These are phyloP conservation scores for Kitagawia praeruptora DNA, from an alignment of 129 eudicot species.

Conservation along the genomic window DNA sequence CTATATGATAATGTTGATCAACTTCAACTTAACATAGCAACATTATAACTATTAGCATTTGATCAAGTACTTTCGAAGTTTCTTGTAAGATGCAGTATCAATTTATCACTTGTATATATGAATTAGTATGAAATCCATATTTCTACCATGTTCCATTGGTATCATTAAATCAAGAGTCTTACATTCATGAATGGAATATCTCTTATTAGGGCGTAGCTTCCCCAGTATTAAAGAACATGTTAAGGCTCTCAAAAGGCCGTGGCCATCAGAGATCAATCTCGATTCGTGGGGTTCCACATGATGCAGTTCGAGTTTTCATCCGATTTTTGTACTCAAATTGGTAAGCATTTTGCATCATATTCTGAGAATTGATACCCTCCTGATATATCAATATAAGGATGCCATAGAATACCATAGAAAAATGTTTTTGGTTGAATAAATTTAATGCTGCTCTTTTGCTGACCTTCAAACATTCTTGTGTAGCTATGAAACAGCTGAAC, in stretches of 20 bases:
- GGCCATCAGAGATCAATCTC: slow-evolving; percentile 34
- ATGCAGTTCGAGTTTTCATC: slow-evolving; percentile 79
- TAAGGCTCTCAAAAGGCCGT: slow-evolving; percentile 36
- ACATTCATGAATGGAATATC: slow-evolving; percentile 2
- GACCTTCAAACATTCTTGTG: slow-evolving; percentile 9
- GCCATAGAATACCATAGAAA: neutral
- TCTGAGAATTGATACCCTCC: neutral
- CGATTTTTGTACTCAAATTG: slow-evolving; percentile 84
- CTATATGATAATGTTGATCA: neutral
- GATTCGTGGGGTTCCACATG: slow-evolving; percentile 63
- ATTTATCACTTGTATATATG: neutral
- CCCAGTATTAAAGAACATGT: slow-evolving; percentile 60
- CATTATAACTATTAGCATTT: neutral
- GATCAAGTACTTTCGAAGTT: neutral
- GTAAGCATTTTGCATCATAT: slow-evolving; percentile 28
- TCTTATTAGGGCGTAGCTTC: slow-evolving; percentile 66
- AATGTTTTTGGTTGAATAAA: neutral
- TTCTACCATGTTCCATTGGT: neutral
- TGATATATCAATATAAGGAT: neutral
- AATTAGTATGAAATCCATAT: neutral
- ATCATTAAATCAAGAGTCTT: neutral
- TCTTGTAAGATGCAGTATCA: neutral
- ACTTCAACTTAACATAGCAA: neutral
- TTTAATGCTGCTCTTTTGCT: slow-evolving; percentile 1
- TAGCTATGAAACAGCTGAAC: slow-evolving; percentile 67